These are phyloP conservation scores for Hypoxylon crocopeplum DNA, from an alignment of 495 filamentous ascomycete genomes.

Conservation along the genomic window DNA sequence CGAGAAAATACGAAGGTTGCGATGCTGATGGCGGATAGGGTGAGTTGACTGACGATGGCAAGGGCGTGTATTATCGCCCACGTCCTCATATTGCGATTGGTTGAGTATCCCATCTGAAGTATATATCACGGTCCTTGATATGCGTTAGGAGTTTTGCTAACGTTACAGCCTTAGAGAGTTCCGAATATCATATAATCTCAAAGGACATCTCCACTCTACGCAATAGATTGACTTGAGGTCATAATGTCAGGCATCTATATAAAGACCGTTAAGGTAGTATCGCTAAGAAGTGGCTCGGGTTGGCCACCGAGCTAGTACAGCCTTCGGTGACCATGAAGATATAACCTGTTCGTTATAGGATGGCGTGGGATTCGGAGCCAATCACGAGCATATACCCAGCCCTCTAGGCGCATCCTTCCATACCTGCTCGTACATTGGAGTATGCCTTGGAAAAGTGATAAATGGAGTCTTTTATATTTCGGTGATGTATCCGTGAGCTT, in stretches of 20 bases:
- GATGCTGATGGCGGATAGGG: slow-evolving; percentile 5
- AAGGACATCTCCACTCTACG: neutral
- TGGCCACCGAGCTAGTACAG: neutral
- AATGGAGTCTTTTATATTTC: too few relatives aligned
- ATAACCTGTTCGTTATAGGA: slow-evolving; percentile 4
- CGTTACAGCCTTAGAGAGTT: too few relatives aligned
- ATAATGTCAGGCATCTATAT: too few relatives aligned
- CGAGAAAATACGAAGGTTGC: neutral
- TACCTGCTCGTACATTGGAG: neutral
- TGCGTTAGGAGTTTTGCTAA: too few relatives aligned
- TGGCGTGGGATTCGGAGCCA: slow-evolving; percentile 6
- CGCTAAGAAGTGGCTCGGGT: too few relatives aligned
- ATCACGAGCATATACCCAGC: slow-evolving; percentile 11
- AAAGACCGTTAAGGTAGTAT: too few relatives aligned
- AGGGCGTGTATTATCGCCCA: slow-evolving; percentile 11
- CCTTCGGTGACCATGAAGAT: slow-evolving; percentile 2
- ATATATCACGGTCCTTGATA: neutral
- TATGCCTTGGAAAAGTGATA: too few relatives aligned
- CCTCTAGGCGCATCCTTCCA: slow-evolving; percentile 15
- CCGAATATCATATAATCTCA: neutral
- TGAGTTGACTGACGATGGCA: slow-evolving; percentile 12
- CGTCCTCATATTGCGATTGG: slow-evolving; percentile 2
- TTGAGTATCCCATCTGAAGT: slow-evolving; percentile 5
- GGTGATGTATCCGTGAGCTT: too few relatives aligned
- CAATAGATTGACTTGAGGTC: too few relatives aligned